Evolutionary conservation across 108 stramenopile genomes (phyloP).

Genomic region (Schizochytrium sp.): DNA sequence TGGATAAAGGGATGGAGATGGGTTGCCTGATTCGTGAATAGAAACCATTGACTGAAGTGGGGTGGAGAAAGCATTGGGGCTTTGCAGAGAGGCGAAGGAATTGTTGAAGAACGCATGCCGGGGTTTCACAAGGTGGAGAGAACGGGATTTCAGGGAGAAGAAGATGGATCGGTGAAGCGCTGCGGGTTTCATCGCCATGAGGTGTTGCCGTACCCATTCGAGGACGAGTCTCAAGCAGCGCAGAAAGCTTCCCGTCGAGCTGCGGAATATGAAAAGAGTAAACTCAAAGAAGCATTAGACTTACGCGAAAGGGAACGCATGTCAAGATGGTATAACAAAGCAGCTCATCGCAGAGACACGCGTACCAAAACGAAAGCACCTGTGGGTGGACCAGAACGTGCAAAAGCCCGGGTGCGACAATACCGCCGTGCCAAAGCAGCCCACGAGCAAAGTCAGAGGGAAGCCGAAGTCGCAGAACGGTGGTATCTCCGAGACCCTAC

Average conservation of each 20-base stretch:
- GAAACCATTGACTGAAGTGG: too few species aligned
- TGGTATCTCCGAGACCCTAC: background rate
- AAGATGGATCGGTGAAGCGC: background rate
- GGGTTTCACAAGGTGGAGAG: background rate
- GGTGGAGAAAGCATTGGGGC: too few species aligned
- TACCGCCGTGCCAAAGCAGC: background rate
- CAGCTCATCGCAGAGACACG: background rate
- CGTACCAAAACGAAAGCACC: background rate
- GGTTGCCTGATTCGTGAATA: too few species aligned
- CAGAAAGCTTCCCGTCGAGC: background rate
- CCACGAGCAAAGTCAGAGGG: background rate
- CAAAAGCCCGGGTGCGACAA: background rate
- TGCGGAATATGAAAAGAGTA: background rate
- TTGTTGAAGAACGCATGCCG: background rate
- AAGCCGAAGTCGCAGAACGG: background rate
- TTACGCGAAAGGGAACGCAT: background rate
- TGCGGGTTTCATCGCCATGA: constrained; percentile 2
- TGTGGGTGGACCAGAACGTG: constrained; percentile 11
- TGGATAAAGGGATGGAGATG: too few species aligned
- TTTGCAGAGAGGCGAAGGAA: too few species aligned
- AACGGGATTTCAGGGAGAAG: background rate
- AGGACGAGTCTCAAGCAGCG: background rate
- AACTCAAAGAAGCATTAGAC: background rate
- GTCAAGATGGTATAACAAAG: background rate
- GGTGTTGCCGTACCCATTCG: background rate